Base-by-base conservation (phyloP, 192 early-diverging fungal species). In the Backusella mclennaniae region DNA sequence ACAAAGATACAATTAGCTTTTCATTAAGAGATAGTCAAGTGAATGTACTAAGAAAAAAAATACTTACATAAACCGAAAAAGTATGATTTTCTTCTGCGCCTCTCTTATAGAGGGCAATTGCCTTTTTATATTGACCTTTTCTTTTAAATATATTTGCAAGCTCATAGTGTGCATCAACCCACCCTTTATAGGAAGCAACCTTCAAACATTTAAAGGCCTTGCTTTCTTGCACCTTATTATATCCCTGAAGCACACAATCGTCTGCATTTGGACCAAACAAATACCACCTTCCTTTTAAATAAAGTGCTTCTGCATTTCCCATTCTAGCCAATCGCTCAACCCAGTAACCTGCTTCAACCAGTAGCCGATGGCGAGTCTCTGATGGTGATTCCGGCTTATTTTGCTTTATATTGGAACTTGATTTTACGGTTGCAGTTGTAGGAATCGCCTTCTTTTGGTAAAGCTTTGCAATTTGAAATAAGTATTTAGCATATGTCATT, bases 401-500 rank as follows among this genome's bases (percentile, higher is more conserved):
- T 52, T 77, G 23, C 17, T 70, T 39, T 6, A 44, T 17, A 41
- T 41, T 71, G 42, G 21, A 31, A 6, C n/a, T 31, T 11, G 44
- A 8, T 19, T 23, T 26, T 23, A 8, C 44, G 14, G 29, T 23
- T 46, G 8, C n/a, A 29, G 42, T 56, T 6, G 77, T 63, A 35
- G 44, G 17, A 21, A 35, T 1, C 21, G 68, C 33, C 44, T 76
- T 67, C 35, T 71, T 76, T 70, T 36, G 71, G 11, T 84, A 82
- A 14, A 81, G 63, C 4, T 89, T 84, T 38, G 89, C 88, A 56
- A 92, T 89, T 82, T 93, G 85, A 35, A 95, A 73, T 52, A 95
- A 80, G 76, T 92, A 95, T 81, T 91, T 90, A 49, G 91, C 91
- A 83, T 91, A 95, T 42, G 90, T 90, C 63, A 93, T 67, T 86